A percentile compares a stretch with the other conserved stretches of the same genome.
These are phyloP conservation scores for Neonectria ditissima DNA, from an alignment of 2,329 filamentous ascomycete genomes.

Conservation along the genomic window DNA sequence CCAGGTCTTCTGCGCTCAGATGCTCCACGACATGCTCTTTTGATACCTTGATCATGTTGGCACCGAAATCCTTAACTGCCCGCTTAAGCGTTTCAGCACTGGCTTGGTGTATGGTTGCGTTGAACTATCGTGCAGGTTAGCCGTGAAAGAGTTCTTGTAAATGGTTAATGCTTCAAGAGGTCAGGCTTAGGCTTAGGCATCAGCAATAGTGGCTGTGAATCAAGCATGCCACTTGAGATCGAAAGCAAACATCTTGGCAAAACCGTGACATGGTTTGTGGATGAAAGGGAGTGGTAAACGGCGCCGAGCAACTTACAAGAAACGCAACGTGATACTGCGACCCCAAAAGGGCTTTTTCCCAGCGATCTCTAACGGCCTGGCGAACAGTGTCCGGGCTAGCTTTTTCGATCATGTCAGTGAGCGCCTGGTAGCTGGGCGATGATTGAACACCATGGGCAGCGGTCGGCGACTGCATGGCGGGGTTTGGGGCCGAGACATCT, in stretches of 20 bases:
- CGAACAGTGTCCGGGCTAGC: constrained; percentile 60
- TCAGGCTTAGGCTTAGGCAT: background rate
- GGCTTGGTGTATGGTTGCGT: constrained; percentile 61
- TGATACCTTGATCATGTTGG: constrained; percentile 55
- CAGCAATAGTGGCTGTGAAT: background rate
- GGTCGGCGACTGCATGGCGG: background rate
- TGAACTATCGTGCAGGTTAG: constrained; percentile 56
- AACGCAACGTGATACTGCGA: constrained; percentile 66
- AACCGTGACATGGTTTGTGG: background rate
- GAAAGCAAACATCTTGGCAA: background rate
- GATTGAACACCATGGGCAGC: constrained; percentile 45
- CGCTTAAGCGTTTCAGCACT: constrained; percentile 51
- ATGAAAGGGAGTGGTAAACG: background rate
- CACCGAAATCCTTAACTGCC: constrained; percentile 60
- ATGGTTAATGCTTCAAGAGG: constrained; percentile 7
- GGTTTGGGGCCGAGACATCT: background rate
- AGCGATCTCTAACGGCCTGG: constrained; percentile 62
- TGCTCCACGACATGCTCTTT: constrained; percentile 57
- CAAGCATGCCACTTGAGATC: background rate
- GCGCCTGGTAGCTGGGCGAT: constrained; percentile 36
- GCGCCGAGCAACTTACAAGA: constrained; percentile 55
- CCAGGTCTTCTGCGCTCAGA: constrained; percentile 56
- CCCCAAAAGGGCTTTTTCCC: constrained; percentile 62
- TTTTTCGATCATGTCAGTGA: constrained; percentile 51
- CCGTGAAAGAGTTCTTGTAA: background rate